Base-by-base conservation (phyloP, 345 rosid genomes). In the Sisymbrium irio region DNA sequence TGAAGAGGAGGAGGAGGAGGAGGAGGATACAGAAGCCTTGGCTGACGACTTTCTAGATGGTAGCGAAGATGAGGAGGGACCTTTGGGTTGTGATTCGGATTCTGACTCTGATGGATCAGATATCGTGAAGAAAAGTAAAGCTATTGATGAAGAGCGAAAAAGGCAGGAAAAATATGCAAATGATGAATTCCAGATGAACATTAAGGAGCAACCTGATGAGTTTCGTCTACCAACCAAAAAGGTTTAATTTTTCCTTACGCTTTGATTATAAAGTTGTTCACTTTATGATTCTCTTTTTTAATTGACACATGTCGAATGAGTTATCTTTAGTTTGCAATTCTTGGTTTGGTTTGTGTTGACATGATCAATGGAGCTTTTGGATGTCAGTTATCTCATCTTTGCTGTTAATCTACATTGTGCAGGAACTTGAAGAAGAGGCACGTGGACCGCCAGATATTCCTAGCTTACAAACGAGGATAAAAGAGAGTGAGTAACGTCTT, bases 341-440 rank as follows among this genome's bases (percentile, higher is more conserved):
- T 62, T 14, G 19, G 19, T 39, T 55, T 55, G 61, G 22, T 55
- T 15, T 55, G 3, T 30, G 61, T n/a, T 56, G 62, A 32, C 15
- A 15, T 9, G 22, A 32, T 37, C 64, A 59, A 20, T 14, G 45
- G 74, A 50, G 67, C 79, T 39, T 56, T 40, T 11, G 14, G 9
- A 9, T 32, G 69, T 27, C 14, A 14, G 47, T 7, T n/a, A 37
- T 47, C n/a, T 62, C 4, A 62, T 25, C 9, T 3, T 32, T 57
- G 28, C 5, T 71, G 8, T 9, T 57, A 25, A 11, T 46, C 49
- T 41, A 4, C 67, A 71, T 67, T 51, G 69, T n/a, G 47, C 70
- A 94, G 97, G 98, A 89, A 67, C 90, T 89, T 63, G 92, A 89
- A 78, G 90, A 74, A 49, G 98, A 91, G 80, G 86, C 85, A 64